A percentile compares a stretch with the other conserved stretches of the same genome.
Conservation (phyloP, 2,329 filamentous ascomycete species). For the Geosmithia morbida region DNA sequence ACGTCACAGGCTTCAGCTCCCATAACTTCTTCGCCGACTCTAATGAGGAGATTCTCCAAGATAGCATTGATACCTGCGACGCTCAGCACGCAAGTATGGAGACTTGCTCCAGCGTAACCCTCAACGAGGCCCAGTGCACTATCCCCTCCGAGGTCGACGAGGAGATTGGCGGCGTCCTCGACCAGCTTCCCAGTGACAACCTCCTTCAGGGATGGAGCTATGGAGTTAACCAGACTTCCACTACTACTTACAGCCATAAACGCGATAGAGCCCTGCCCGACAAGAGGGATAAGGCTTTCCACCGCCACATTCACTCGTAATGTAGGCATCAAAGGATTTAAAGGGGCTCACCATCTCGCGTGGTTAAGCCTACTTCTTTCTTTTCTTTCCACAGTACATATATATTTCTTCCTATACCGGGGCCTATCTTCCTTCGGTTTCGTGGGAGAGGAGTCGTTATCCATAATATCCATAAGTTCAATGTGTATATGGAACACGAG, state of each 20-base stretch:
- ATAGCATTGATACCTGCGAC: slow-evolving; percentile 53
- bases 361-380: no score
- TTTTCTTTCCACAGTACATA: not conserved
- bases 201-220: slow-evolving; percentile 24
- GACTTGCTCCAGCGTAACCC: slow-evolving; percentile 41
- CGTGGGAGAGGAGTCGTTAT: no score
- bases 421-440: no score
- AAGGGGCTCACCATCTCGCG: not conserved
- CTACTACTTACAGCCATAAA: not conserved
- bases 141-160: slow-evolving; percentile 32
- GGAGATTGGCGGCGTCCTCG: slow-evolving; percentile 25
- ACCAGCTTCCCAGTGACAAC: slow-evolving; percentile 43
- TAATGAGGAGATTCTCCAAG: slow-evolving; percentile 49
- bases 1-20: slow-evolving; percentile 53
- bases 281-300: not conserved
- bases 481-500: no score
- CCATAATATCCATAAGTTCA: no score
- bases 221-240: not conserved
- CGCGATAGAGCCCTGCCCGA: not conserved
- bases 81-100: slow-evolving; percentile 45
- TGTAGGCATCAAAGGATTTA: not conserved
- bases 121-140: slow-evolving; percentile 37
- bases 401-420: no score
- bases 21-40: slow-evolving; percentile 66
- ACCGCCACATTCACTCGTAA: not conserved